These are phyloP conservation scores for Peronospora farinosa DNA, from an alignment of 352 stramenopile genomes.

Conservation along the genomic window DNA sequence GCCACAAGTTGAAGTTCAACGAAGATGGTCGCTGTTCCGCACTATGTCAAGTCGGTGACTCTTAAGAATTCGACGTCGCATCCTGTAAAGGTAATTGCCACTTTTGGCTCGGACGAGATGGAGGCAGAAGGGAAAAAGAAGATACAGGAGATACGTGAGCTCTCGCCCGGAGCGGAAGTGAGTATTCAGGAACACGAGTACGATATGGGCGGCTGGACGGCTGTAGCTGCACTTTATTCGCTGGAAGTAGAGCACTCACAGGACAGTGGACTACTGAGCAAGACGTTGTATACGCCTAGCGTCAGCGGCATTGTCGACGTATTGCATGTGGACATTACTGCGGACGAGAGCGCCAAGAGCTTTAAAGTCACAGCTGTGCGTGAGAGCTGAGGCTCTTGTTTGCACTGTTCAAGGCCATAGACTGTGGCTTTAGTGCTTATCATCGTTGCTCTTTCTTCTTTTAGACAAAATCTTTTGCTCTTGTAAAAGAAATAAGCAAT, in stretches of 20 bases:
- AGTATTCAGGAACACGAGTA: slow-evolving; percentile 60
- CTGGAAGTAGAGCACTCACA: slow-evolving; percentile 46
- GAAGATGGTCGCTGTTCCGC: slow-evolving; percentile 45
- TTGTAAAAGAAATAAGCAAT: slow-evolving; percentile 15
- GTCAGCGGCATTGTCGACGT: slow-evolving; percentile 51
- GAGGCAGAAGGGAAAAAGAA: slow-evolving; percentile 60
- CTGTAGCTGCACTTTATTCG: slow-evolving; percentile 48
- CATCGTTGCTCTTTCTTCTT: too few relatives aligned
- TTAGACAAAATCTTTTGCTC: too few relatives aligned
- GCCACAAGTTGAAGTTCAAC: slow-evolving; percentile 23
- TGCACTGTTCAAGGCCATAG: not conserved
- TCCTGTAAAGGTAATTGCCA: slow-evolving; percentile 47
- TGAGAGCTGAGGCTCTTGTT: slow-evolving; percentile 24
- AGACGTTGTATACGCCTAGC: slow-evolving; percentile 47
- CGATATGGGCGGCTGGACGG: slow-evolving; percentile 75
- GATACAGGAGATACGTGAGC: slow-evolving; percentile 47
- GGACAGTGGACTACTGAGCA: slow-evolving; percentile 22
- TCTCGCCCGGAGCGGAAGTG: slow-evolving; percentile 34
- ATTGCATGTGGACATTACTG: slow-evolving; percentile 56
- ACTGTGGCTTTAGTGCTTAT: not conserved
- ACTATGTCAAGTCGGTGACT: slow-evolving; percentile 67
- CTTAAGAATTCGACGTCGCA: slow-evolving; percentile 66
- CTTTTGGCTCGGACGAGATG: slow-evolving; percentile 67
- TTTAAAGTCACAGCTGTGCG: slow-evolving; percentile 41
- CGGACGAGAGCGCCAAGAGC: slow-evolving; percentile 27